These are phyloP conservation scores for Apiospora aurea DNA, from an alignment of 2,329 filamentous ascomycete genomes.

Conservation along the genomic window DNA sequence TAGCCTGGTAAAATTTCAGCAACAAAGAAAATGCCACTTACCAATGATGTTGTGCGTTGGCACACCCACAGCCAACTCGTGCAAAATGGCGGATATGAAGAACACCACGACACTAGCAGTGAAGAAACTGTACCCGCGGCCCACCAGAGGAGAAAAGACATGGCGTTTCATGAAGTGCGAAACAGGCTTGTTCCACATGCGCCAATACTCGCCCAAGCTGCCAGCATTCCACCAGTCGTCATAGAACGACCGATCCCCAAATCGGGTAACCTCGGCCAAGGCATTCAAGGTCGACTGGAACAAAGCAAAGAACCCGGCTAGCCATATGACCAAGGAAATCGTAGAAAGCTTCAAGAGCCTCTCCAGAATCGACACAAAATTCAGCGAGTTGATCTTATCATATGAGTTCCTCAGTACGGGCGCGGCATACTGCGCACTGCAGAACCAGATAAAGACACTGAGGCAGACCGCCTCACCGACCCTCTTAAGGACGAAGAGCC, in stretches of 20 bases:
- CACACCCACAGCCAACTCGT: constrained; percentile 91
- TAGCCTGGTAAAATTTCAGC: constrained; percentile 9
- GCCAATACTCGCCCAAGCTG: constrained; percentile 88
- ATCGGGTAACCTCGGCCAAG: constrained; percentile 85
- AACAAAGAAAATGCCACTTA: constrained; percentile 46
- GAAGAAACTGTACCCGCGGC: constrained; percentile 77
- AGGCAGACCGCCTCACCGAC: constrained; percentile 79
- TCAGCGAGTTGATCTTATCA: constrained; percentile 81
- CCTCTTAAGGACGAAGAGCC: constrained; percentile 87
- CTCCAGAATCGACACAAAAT: constrained; percentile 83
- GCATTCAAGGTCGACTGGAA: constrained; percentile 95
- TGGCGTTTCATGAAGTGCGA: constrained; percentile 97
- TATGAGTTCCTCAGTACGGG: constrained; percentile 91
- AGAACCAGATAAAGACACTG: constrained; percentile 92
- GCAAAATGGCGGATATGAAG: constrained; percentile 83
- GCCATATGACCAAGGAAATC: constrained; percentile 95
- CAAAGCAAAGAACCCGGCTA: constrained; percentile 94
- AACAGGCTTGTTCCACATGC: constrained; percentile 97
- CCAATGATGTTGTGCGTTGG: constrained; percentile 94
- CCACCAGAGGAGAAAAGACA: constrained; percentile 87
- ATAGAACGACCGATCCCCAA: constrained; percentile 95
- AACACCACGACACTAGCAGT: constrained; percentile 84
- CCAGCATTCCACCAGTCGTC: constrained; percentile 98
- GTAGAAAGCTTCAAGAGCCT: constrained; percentile 94
- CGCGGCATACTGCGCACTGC: constrained; percentile 91